Conservation (phyloP, 2,329 filamentous ascomycete genomes). For the Aureobasidium sp. region DNA sequence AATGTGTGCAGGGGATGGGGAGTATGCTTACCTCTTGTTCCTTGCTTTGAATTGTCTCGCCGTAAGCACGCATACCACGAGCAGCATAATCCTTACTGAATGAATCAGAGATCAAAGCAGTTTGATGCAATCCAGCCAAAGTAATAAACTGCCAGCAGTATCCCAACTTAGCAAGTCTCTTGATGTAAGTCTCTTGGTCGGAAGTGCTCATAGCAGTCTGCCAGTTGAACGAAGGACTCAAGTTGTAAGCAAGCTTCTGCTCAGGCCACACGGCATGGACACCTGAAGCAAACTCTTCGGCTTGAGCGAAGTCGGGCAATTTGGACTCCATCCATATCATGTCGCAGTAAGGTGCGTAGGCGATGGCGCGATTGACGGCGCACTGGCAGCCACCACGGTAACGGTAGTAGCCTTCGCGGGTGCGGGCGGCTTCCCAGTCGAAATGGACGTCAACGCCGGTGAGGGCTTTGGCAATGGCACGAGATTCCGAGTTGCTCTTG, state of each 20-base stretch:
- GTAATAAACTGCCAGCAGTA: conserved; percentile 79
- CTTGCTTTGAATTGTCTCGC: conserved; percentile 88
- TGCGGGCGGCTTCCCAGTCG: conserved; percentile 92
- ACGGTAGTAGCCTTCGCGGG: conserved; percentile 94
- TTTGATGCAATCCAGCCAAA: conserved; percentile 69
- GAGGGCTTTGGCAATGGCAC: conserved; percentile 76
- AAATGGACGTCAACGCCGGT: conserved; percentile 78
- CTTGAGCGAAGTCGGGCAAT: conserved; percentile 84
- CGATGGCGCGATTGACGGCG: conserved; percentile 92
- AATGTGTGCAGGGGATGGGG: too few relatives aligned
- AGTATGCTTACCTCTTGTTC: conserved; percentile 98
- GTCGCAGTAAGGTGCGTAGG: conserved; percentile 93
- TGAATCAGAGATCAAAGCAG: conserved; percentile 73
- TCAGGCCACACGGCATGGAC: conserved; percentile 76
- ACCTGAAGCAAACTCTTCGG: conserved; percentile 76
- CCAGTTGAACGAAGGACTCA: conserved; percentile 99
- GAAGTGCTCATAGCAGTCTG: conserved; percentile 93
- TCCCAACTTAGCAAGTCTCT: too few relatives aligned
- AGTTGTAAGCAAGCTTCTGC: conserved; percentile 96
- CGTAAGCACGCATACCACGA: conserved; percentile 97
- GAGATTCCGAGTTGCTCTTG: too few relatives aligned
- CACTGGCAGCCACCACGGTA: conserved; percentile 85
- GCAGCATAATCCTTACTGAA: conserved; percentile 85
- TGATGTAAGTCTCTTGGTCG: conserved; percentile 86
- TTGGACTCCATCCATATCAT: conserved; percentile 98